Base-by-base conservation (phyloP, 106 monocot genomes). In the Cymbidium sinense region DNA sequence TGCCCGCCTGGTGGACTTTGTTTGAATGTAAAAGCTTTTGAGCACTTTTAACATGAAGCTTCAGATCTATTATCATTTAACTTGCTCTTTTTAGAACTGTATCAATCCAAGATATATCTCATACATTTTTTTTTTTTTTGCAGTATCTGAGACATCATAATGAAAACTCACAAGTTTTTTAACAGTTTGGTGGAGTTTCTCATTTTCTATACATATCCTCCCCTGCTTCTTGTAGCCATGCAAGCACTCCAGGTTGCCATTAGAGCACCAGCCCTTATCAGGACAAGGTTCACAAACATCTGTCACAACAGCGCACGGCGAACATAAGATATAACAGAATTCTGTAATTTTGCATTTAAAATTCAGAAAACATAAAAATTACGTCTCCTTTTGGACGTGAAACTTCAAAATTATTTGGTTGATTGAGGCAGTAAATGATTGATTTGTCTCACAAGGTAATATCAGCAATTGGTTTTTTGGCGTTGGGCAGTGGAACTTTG, bases 271-370 rank as follows among this genome's bases (percentile, higher is more conserved):
- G 23, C 89, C 96, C 82, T 91, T 78, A 5, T 80, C 85, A 69
- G 96, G 96, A 74, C 96, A 96, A 82, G 89, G 89, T 62, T 89
- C 89, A 79, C 96, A 96, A 43, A 82, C 70, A 79, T 91, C 96
- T 96, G 87, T 35, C n/a, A 71, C 29, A 37, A 7, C 1, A 71
- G n/a, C 37, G 15, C 2, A 37, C 7, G 37, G 31, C 33, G 31
- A 31, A 67, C 10, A 33, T 18, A 15, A 67, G 65, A 65, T 29
- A 65, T 30, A 58, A 23, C 23, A 58, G 58, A 20, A n/a, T 7
- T 58, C 23, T n/a, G 21, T 7, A 58, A 23, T 58, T n/a, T 15
- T n/a, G 21, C 23, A 10, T 58, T 7, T 58, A 23, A 11, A n/a
- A 58, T 58, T 58, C 58, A n/a, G 7, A 20, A 58, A 58, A 7